A percentile compares a stretch with the other conserved stretches of the same genome.
Conservation (phyloP, 495 filamentous ascomycete genomes). For the Clohesyomyces aquaticus region DNA sequence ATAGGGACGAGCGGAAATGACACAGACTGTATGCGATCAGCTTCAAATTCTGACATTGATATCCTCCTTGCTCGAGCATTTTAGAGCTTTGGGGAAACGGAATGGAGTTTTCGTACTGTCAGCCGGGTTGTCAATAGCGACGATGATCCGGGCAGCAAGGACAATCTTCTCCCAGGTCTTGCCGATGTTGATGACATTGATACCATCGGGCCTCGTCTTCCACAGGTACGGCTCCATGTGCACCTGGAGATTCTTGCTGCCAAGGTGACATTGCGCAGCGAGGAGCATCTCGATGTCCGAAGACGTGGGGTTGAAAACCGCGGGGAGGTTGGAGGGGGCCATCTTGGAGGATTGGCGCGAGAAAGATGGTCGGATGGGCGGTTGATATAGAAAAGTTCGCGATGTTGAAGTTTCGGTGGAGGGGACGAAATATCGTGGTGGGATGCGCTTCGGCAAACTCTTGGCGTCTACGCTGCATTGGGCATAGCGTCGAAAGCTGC, state of each 20-base stretch:
- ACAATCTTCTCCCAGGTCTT: slow-evolving; percentile 99
- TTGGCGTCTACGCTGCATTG: neutral
- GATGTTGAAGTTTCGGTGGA: slow-evolving; percentile 34
- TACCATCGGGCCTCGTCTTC: slow-evolving; percentile 97
- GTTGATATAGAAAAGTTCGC: slow-evolving; percentile 39
- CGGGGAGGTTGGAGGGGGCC: slow-evolving; percentile 89
- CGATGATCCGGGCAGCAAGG: slow-evolving; percentile 97
- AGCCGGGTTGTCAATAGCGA: slow-evolving; percentile 97
- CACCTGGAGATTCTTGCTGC: slow-evolving; percentile 97
- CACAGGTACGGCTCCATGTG: slow-evolving; percentile 99
- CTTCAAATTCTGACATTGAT: too few relatives aligned
- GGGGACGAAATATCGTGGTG: slow-evolving; percentile 45
- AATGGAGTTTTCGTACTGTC: slow-evolving; percentile 58
- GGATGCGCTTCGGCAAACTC: slow-evolving; percentile 19
- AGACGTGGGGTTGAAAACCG: slow-evolving; percentile 81
- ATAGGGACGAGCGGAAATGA: slow-evolving; percentile 98
- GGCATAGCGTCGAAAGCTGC: neutral
- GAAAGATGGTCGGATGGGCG: slow-evolving; percentile 36
- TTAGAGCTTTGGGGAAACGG: neutral
- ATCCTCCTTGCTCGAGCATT: too few relatives aligned
- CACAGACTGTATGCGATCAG: slow-evolving; percentile 78
- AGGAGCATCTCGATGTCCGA: slow-evolving; percentile 99
- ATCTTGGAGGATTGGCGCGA: slow-evolving; percentile 71
- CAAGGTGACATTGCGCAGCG: slow-evolving; percentile 92
- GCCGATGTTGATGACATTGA: slow-evolving; percentile 98